Evolutionary conservation across 345 rosid species (phyloP), one percentile per base, ranked within the genome.

Genomic region (Arabis alpina): DNA sequence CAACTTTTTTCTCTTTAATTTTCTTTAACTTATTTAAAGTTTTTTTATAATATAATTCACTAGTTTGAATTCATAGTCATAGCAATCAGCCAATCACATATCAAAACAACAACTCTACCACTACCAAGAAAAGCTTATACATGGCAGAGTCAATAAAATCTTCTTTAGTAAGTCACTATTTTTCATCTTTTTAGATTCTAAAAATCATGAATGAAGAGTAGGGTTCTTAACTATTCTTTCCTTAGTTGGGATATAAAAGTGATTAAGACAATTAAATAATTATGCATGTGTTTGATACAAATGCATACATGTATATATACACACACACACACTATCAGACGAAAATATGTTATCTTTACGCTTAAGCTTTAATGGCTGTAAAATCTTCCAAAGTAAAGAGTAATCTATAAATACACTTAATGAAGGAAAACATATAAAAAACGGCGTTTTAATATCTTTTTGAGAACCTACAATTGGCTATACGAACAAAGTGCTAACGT

Each of bases 61-160:
- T 13, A 61, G 58, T 67, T 75, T 75, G 64, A 61, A 61, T 67
- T 53, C 61, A 45, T 61, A 67, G 73, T 61, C 78, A 68, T 74
- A 60, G 51, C 43, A 60, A 67, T 67, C 47, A 45, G 44, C 68
- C 78, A 67, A 67, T 60, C 25, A 67, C 50, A 25, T 60, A 67
- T 12, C 37, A 16, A 67, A 74, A 75, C 78, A 74, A 74, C 78
- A 75, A 75, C 78, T 68, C 78, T 62, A 59, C 74, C 78, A 74
- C 73, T 52, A 63, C 37, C 50, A 52, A 5, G 47, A 53, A 73
- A 73, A 66, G 54, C 61, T 74, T 40, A 66, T 58, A 30, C 32
- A 66, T 61, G 63, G 30, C 44, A 14, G 56, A 74, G 70, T 75
- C 70, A 75, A 54, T 68, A 68, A 54, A 59, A 67, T 3, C 68